These are phyloP conservation scores for Anisodus tanguticus DNA, from an alignment of 257 asterid genomes.

Conservation along the genomic window DNA sequence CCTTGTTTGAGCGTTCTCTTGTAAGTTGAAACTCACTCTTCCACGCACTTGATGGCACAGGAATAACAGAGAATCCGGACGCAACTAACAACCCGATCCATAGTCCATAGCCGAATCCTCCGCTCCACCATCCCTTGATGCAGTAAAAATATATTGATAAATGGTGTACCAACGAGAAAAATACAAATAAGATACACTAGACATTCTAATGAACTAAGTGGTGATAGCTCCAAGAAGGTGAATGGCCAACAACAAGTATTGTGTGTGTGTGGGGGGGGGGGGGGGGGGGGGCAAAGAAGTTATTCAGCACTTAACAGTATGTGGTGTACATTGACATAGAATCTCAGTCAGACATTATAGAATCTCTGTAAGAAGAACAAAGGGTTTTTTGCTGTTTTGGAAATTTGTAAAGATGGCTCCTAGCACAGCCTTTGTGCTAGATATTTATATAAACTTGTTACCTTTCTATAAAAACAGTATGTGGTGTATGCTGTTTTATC, in stretches of 20 bases:
- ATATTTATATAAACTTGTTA: too few relatives aligned
- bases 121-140: constrained; percentile 92
- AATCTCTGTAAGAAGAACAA: too few relatives aligned
- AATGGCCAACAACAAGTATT: neutral
- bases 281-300: neutral
- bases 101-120: constrained; percentile 87
- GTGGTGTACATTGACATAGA: neutral
- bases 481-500: neutral
- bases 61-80: constrained; percentile 82
- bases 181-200: neutral
- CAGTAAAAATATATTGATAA: constrained; percentile 30
- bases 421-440: too few relatives aligned
- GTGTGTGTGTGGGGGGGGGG: neutral
- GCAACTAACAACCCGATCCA: constrained; percentile 89
- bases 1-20: constrained; percentile 67
- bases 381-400: too few relatives aligned
- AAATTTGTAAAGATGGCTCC: too few relatives aligned
- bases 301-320: neutral
- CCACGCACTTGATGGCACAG: constrained; percentile 76
- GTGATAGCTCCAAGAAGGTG: neutral
- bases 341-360: too few relatives aligned
- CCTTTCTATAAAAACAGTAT: too few relatives aligned
- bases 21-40: constrained; percentile 68
- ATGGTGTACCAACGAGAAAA: neutral
- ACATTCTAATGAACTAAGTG: neutral